Evolutionary conservation across 768 basidiomycete genomes (phyloP).

Genomic region (Boletellus sp.): DNA sequence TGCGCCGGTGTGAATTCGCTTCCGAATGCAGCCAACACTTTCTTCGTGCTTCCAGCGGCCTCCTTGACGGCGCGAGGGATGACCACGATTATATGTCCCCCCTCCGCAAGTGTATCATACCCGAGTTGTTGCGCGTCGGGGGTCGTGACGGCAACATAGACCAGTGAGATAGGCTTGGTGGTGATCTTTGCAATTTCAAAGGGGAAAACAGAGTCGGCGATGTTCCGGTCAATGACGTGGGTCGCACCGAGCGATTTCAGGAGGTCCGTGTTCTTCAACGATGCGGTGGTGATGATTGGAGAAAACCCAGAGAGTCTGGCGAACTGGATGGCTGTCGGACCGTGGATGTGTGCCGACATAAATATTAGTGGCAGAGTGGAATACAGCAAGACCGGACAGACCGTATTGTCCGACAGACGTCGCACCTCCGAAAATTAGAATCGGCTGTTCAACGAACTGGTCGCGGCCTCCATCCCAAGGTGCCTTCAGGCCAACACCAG

Average conservation of each 20-base stretch:
- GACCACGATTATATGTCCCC: conserved; percentile 29
- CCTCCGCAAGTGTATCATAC: conserved; percentile 30
- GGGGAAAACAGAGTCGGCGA: conserved; percentile 9
- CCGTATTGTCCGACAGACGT: conserved; percentile 38
- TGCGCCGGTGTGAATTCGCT: conserved; percentile 7
- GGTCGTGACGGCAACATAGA: conserved; percentile 26
- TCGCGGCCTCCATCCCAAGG: conserved; percentile 35
- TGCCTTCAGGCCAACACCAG: conserved; percentile 30
- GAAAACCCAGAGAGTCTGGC: conserved; percentile 34
- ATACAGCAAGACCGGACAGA: conserved; percentile 10
- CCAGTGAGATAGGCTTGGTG: conserved; percentile 7
- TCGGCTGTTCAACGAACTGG: conserved; percentile 28
- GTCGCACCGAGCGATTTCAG: conserved; percentile 38
- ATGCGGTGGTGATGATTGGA: conserved; percentile 40
- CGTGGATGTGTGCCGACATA: no score
- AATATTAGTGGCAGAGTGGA: no score
- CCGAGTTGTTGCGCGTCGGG: conserved; percentile 33
- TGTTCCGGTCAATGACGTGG: conserved; percentile 33
- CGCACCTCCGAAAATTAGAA: conserved; percentile 37
- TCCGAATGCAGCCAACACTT: conserved; percentile 7
- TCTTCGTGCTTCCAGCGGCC: conserved; percentile 16
- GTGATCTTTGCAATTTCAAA: conserved; percentile 17
- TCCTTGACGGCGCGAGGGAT: conserved; percentile 7
- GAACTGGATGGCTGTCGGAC: conserved; percentile 32
- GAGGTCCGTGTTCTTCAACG: conserved; percentile 30